Evolutionary conservation across 345 rosid species (phyloP).

Genomic region (Salix suchowensis): DNA sequence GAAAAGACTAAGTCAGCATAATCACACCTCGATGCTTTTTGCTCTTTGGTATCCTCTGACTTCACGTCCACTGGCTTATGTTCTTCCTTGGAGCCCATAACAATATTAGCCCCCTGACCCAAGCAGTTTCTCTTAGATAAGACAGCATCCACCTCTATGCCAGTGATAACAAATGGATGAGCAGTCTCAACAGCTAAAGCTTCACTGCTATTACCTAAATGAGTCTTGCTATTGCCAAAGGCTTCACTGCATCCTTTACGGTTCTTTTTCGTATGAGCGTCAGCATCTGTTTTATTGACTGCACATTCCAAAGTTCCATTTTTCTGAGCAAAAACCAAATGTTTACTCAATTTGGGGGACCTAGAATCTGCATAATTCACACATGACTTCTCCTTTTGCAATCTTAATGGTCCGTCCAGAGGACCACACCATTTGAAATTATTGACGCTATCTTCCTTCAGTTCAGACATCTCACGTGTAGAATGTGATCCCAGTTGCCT

Average conservation of each 20-base stretch:
- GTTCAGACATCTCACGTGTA: slow-evolving; percentile 18
- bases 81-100: slow-evolving; percentile 22
- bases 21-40: slow-evolving; percentile 48
- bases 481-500: slow-evolving; percentile 17
- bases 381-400: slow-evolving; percentile 19
- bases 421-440: slow-evolving; percentile 11
- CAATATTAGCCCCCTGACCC: slow-evolving; percentile 18
- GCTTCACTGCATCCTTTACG: slow-evolving; percentile 10
- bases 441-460: slow-evolving; percentile 10
- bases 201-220: slow-evolving; percentile 13
- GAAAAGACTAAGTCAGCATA: slow-evolving; percentile 12
- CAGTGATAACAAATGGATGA: slow-evolving; percentile 11
- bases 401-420: slow-evolving; percentile 22
- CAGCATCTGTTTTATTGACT: slow-evolving; percentile 6
- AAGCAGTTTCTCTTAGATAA: not conserved
- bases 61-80: slow-evolving; percentile 21
- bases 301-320: slow-evolving; percentile 22
- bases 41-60: slow-evolving; percentile 27
- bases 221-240: slow-evolving; percentile 5
- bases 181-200: slow-evolving; percentile 19
- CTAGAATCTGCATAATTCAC: slow-evolving; percentile 17
- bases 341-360: slow-evolving; percentile 20
- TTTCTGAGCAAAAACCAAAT: slow-evolving; percentile 11
- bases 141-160: slow-evolving; percentile 16
- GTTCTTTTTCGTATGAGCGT: slow-evolving; percentile 3